These are phyloP conservation scores for Datura wrightii DNA, from an alignment of 257 asterid species.

Conservation along the genomic window DNA sequence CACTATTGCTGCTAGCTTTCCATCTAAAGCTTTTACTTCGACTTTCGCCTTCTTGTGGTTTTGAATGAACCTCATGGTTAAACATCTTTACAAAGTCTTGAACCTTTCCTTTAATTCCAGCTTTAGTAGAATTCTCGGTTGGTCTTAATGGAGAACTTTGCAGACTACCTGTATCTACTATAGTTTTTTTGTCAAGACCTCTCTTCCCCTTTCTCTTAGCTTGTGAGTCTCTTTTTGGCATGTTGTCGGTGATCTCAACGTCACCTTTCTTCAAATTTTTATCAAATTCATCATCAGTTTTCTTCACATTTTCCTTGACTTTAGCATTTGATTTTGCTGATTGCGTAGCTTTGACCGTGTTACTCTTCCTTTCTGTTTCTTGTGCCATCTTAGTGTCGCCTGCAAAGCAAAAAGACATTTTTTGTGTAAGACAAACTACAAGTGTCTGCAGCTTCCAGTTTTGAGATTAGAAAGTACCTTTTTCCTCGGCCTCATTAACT, in stretches of 20 bases:
- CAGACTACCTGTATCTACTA: conserved; percentile 36
- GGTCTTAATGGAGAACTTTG: conserved; percentile 36
- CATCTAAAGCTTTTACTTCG: conserved; percentile 55
- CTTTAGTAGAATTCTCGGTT: conserved; percentile 40
- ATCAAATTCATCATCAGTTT: conserved; percentile 35
- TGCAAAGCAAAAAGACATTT: conserved; percentile 38
- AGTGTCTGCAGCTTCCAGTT: neutral
- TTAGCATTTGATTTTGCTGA: conserved; percentile 31
- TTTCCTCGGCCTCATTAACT: conserved; percentile 38
- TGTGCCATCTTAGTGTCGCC: conserved; percentile 34
- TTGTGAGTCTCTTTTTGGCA: neutral
- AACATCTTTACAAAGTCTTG: conserved; percentile 77
- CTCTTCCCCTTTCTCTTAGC: conserved; percentile 31
- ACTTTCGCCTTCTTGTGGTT: conserved; percentile 41
- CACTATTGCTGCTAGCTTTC: conserved; percentile 40
- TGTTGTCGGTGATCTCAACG: neutral
- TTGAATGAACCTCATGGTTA: conserved; percentile 56
- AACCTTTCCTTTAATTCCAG: conserved; percentile 67
- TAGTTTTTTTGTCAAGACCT: conserved; percentile 29
- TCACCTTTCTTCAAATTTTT: conserved; percentile 48
- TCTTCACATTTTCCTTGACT: conserved; percentile 45
- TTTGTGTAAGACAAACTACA: neutral
- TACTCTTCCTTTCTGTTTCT: conserved; percentile 42
- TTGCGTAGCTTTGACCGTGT: conserved; percentile 34
- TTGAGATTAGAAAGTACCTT: conserved; percentile 47